Evolutionary conservation across 1,139 yeast species (phyloP).

Genomic region (Blastobotrys aristatus): DNA sequence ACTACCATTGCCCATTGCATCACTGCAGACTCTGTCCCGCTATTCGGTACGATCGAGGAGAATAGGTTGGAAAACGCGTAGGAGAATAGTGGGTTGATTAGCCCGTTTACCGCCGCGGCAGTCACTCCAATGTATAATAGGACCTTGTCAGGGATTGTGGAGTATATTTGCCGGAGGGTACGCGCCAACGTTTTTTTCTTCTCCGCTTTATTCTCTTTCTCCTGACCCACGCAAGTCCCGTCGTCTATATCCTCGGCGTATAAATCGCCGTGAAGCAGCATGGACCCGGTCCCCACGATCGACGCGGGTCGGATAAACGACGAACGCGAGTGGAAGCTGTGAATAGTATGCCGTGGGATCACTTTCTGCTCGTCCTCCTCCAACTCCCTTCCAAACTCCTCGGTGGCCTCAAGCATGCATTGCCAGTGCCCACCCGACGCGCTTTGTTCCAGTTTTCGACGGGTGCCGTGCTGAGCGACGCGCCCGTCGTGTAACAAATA

Average conservation of each 20-base stretch:
- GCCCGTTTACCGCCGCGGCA: conserved; percentile 53
- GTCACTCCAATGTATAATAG: conserved; percentile 49
- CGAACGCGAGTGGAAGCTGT: neutral
- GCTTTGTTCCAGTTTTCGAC: conserved; percentile 32
- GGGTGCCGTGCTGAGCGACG: conserved; percentile 43
- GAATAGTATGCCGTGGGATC: neutral
- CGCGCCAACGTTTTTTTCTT: neutral
- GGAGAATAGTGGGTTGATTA: conserved; percentile 70
- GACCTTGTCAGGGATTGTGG: conserved; percentile 30
- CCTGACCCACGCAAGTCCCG: neutral
- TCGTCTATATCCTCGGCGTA: neutral
- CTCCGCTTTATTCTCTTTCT: conserved; percentile 11
- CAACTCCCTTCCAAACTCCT: neutral
- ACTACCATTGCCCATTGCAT: conserved; percentile 66
- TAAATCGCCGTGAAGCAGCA: conserved; percentile 1
- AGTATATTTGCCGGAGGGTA: neutral
- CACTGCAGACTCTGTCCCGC: conserved; percentile 28
- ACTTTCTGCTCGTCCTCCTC: neutral
- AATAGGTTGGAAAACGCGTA: conserved; percentile 68
- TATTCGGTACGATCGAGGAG: conserved; percentile 32
- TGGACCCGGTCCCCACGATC: conserved; percentile 1
- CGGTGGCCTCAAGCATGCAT: conserved; percentile 6
- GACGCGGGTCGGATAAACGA: conserved; percentile 3
- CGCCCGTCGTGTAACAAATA: conserved; percentile 55
- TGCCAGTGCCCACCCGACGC: conserved; percentile 1